Percentiles rank a stretch among this genome's conserved stretches.
phyloP scores from a whole-genome alignment of 2,329 filamentous ascomycete genomes.

The Fusarium graminum region DNA sequence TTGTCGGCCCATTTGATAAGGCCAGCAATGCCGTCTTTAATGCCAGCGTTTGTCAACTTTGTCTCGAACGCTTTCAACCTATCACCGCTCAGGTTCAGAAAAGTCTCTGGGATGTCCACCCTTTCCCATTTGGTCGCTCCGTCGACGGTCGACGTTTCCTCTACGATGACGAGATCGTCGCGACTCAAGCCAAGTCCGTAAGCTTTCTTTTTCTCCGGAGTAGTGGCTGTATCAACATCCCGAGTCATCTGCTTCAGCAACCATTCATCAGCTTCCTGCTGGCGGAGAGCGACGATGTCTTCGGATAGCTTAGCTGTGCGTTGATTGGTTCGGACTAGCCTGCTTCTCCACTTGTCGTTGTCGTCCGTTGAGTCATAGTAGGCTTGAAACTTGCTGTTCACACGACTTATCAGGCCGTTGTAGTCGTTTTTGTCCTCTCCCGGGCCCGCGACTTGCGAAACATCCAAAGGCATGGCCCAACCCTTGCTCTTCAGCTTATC shows the following conservation, averaged over 20 bases:
- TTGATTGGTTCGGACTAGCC: background rate
- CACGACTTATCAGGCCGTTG: background rate
- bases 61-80: background rate
- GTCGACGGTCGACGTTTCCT: too few species aligned
- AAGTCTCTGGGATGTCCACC: background rate
- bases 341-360: conserved; percentile 5
- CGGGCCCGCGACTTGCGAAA: too few species aligned
- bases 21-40: background rate
- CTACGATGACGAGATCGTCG: too few species aligned
- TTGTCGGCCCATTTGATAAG: conserved; percentile 1
- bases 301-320: background rate
- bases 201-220: background rate
- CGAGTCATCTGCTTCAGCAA: background rate
- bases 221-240: background rate
- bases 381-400: background rate
- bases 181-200: conserved; percentile 3
- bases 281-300: background rate
- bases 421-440: too few species aligned
- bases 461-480: conserved; percentile 2
- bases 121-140: background rate
- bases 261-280: conserved; percentile 1
- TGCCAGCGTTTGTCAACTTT: background rate
- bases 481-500: background rate
- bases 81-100: too few species aligned
- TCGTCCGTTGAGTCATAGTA: too few species aligned